phyloP scores from a whole-genome alignment of 371 early-diverging fungal species.

The Apophysomyces trapeziformis region DNA sequence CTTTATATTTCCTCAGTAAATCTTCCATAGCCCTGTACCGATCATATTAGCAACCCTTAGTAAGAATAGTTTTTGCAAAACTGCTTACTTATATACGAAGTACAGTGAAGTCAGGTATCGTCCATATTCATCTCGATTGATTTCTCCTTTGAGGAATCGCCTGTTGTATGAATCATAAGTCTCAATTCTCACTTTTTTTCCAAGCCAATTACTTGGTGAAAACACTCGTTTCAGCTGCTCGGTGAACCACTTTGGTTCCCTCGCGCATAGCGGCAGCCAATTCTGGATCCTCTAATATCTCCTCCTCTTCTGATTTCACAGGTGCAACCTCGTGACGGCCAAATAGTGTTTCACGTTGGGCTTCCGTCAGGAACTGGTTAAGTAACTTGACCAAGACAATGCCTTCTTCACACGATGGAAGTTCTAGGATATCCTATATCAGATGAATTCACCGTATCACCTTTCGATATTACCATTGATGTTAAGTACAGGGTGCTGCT shows the following conservation, averaged over 20 bases:
- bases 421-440: conserved; percentile 22
- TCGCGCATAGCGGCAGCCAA: conserved; percentile 48
- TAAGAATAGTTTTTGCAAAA: too few relatives aligned
- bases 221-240: conserved; percentile 55
- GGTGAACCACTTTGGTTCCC: conserved; percentile 60
- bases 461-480: conserved; percentile 30
- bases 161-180: conserved; percentile 16
- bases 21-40: conserved; percentile 44
- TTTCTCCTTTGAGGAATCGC: conserved; percentile 42
- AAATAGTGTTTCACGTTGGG: conserved; percentile 28
- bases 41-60: too few relatives aligned
- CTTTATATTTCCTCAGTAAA: conserved; percentile 49
- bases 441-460: neutral
- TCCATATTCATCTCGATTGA: conserved; percentile 40
- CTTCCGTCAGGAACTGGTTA: conserved; percentile 36
- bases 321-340: conserved; percentile 9
- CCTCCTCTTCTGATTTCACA: conserved; percentile 2
- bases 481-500: conserved; percentile 45
- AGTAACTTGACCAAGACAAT: conserved; percentile 41
- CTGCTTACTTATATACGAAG: conserved; percentile 40
- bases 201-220: conserved; percentile 43
- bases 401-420: conserved; percentile 47
- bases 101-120: conserved; percentile 41
- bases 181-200: neutral
- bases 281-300: conserved; percentile 35